Evolutionary conservation across 164 flowering plant genomes (phyloP).

Genomic region (Vitis rupestris): DNA sequence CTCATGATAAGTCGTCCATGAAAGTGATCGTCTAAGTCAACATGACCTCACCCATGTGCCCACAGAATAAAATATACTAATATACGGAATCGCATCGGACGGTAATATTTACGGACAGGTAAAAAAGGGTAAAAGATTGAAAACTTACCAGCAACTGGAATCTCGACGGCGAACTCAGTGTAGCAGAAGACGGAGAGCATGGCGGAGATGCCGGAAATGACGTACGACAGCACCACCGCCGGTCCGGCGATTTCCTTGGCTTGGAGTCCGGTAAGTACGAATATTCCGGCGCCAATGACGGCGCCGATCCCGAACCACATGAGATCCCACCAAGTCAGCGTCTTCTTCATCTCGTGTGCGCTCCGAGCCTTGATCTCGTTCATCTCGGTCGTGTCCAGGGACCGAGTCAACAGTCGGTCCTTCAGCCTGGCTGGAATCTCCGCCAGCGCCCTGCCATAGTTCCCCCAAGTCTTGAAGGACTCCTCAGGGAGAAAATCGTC

Average conservation of each 20-base stretch:
- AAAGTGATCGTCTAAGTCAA: no score
- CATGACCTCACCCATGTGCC: no score
- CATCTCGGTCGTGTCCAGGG: constrained; percentile 37
- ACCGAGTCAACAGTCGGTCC: constrained; percentile 38
- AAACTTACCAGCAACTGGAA: constrained; percentile 48
- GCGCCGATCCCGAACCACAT: constrained; percentile 56
- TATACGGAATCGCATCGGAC: no score
- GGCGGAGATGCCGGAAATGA: constrained; percentile 50
- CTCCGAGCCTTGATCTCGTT: constrained; percentile 34
- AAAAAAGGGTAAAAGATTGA: no score
- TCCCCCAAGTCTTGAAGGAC: constrained; percentile 39
- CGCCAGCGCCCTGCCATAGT: constrained; percentile 30
- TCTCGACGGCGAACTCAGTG: constrained; percentile 59
- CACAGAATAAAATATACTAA: no score
- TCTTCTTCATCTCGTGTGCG: constrained; percentile 47
- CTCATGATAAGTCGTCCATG: no score
- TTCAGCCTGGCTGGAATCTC: constrained; percentile 30
- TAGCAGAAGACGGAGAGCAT: constrained; percentile 56
- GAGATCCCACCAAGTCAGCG: constrained; percentile 49
- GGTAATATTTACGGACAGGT: no score
- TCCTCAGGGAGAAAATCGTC: constrained; percentile 50
- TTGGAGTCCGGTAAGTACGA: constrained; percentile 50
- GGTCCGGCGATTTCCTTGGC: constrained; percentile 41
- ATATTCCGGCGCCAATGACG: constrained; percentile 53
- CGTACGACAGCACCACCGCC: constrained; percentile 46